Conservation (phyloP, 176 grass and related monocot species). For the Aegilops tauschii region DNA sequence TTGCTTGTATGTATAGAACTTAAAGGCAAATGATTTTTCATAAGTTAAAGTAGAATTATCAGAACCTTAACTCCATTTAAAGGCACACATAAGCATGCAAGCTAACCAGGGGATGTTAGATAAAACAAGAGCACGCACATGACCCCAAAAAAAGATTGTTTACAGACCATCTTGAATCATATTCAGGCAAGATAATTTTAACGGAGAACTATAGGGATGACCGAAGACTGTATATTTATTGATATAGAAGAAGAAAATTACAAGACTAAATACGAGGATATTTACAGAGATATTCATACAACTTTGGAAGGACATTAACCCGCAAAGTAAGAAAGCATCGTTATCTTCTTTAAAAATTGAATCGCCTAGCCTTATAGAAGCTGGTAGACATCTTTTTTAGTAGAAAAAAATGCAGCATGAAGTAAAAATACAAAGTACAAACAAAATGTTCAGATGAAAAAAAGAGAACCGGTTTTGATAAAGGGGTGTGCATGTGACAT, state of each 20-base stretch:
- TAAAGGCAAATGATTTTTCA: background rate
- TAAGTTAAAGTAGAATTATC: background rate
- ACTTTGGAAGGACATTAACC: background rate
- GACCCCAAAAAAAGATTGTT: background rate
- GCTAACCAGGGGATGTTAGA: background rate
- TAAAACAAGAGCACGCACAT: conserved; percentile 3
- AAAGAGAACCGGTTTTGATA: background rate
- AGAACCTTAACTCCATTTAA: background rate
- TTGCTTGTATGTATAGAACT: background rate
- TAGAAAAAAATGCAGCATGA: background rate
- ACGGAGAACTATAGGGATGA: background rate
- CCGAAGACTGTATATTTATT: background rate
- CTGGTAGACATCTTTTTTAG: background rate
- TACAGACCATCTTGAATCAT: background rate
- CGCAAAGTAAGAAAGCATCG: background rate
- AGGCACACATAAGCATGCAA: background rate
- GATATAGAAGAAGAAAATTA: background rate
- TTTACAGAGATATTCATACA: background rate
- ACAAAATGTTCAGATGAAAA: background rate
- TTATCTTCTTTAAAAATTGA: background rate
- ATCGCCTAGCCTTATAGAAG: background rate
- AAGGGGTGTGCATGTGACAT: background rate
- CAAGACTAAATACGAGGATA: background rate
- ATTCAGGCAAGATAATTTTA: background rate
- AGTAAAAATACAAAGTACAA: background rate